Evolutionary conservation across 192 early-diverging fungal genomes (phyloP), one percentile per base, ranked within the genome.

Genomic region (Paraglomus brasilianum): DNA sequence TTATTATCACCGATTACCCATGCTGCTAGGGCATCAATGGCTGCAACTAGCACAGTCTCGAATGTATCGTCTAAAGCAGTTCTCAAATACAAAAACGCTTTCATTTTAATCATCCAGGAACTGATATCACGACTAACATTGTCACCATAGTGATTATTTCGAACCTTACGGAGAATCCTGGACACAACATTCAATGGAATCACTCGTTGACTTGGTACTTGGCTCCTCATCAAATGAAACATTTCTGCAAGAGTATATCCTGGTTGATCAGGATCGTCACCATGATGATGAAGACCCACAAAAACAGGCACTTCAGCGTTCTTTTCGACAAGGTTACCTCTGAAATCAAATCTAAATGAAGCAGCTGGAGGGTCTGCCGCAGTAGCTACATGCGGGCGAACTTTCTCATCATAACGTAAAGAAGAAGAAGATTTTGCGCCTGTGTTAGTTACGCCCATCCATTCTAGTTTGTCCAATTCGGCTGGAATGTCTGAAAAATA

Each of bases 221-320:
- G 86, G 65, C 92, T 94, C 58, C 91, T 86, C 49, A 88, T 85
- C 44, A 96, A 77, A 73, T 91, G 86, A 36, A 94, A 75, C 13
- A 96, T 72, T 76, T 96, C 95, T 0, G 87, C 80, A 0, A 95
- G 71, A 0, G 92, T 92, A 75, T 96, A 97, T 30, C 95, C 95
- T 17, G 95, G 86, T 60, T 85, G 80, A 0, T 87, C 86, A 10
- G 95, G 93, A 36, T 91, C 84, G 17, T 88, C 86, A 7, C 93
- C 93, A 67, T 97, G 95, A 75, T 97, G 95, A 79, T 96, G 92
- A 10, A 97, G 78, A 5, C 92, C 95, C 1, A 77, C 74, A 59
- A 87, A 78, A 0, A 78, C 72, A 1, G 90, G 86, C 1, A 88
- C 74, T 2, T 91, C 78, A 7, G 62, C 62, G 13, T 65, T 70